Evolutionary conservation across 305 asterid species (phyloP), one percentile per base, ranked within the genome.

Genomic region (Rubia balearica): DNA sequence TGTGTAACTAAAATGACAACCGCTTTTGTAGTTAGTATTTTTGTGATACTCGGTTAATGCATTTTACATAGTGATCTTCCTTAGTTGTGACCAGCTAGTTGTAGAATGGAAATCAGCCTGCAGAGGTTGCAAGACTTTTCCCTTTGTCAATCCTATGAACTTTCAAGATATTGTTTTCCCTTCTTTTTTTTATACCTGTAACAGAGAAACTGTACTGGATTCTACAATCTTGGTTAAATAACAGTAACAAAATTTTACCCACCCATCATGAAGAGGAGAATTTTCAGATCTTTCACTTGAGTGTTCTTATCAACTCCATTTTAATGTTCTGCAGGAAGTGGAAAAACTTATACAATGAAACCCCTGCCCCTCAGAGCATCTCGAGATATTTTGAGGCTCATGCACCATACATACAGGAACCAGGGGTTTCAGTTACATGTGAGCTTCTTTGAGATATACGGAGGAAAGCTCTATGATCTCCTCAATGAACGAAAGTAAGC

Each of bases 401-500:
- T 95, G 87, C 89, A 88, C 77, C 95, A 90, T 83, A 86, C 97
- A 60, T 89, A 93, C 87, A 81, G 97, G 79, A 91, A 88, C 87
- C 98, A 93, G 76, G 97, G 98, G 21, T 91, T 86, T 79, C 96
- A 93, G 72, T 80, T 93, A 82, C 87, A 85, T 75, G 81, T 93
- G 77, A 95, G 99, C 85, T 95, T 95, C 88, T 94, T 95, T 69
- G 99, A 95, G 86, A 95, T 95, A 76, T 95, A 95, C 64, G 98
- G 98, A 66, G 99, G 99, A 74, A 95, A 95, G 76, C 96, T 95
- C 72, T 95, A 56, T 77, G 99, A 95, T 79, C 88, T 95, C 64
- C 98, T 95, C 65, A 84, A 89, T 61, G 99, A 95, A 61, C 81
- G 99, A 76, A 94, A 91, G 99, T 94, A 85, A 83, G 90, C 69